Base-by-base conservation (phyloP, 2,329 filamentous ascomycete species). In the Botrytis pseudocinerea region DNA sequence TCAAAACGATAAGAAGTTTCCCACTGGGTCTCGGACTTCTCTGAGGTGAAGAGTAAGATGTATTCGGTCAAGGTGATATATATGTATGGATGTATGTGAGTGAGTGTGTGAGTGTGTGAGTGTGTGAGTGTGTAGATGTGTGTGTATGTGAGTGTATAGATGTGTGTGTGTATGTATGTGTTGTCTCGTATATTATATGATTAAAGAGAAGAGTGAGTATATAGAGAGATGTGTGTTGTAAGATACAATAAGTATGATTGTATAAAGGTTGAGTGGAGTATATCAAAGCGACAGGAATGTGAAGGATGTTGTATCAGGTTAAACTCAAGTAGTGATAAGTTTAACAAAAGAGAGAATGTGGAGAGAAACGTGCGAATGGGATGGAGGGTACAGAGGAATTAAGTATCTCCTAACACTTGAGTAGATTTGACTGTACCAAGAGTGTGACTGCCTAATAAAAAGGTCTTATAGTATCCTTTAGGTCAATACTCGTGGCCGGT, bases 391-490 rank as follows among this genome's bases (percentile, higher is more conserved):
- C n/a, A 60, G 70, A 60, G 57, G 70, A 72, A 68, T 68, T 72
- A 72, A 72, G 48, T 72, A 72, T 72, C 70, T 72, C 57, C 18
- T 12, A 44, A 66, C 62, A 72, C 69, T 46, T 42, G 51, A 72
- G 32, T 61, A 60, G 62, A 54, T 46, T 71, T 44, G 44, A 71
- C 35, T 32, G 59, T 69, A 59, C n/a, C 38, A 40, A 51, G 63
- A 72, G 70, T 40, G 63, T 72, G 70, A 72, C 70, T 69, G 63
- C 63, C 70, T 72, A 68, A 60, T 40, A 16, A 25, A 51, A 68
- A 38, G 57, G 38, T 60, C 54, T 72, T 51, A 46, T 69, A 68
- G 32, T 48, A 18, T 48, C 63, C 54, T 25, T n/a, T 62, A 38
- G 70, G 51, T 60, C 62, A 72, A 42, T 66, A 72, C 62, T 18